Base-by-base conservation (phyloP, 805 yeast genomes). In the Lipomyces chichibuensis region DNA sequence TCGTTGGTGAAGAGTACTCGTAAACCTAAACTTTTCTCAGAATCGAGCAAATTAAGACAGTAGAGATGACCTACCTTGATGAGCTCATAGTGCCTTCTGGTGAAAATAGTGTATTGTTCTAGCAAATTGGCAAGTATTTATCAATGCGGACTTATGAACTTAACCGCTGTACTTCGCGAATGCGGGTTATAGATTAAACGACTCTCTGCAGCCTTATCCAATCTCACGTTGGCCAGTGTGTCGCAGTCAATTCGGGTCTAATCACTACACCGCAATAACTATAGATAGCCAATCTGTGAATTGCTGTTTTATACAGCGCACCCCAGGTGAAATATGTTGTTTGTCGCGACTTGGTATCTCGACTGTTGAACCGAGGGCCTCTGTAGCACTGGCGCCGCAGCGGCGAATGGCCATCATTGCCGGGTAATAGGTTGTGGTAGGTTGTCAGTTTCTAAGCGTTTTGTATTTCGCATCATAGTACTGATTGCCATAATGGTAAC, bases 1-100 rank as follows among this genome's bases (percentile, higher is more conserved):
- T 20, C 80, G 75, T 62, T 75, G 78, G 64, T 77, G 79, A 5
- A 68, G 64, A 14, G 60, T 27, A 23, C 61, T 60, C 8, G 51
- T 35, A 37, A 62, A 65, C 46, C 69, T 65, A 17, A 2, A 13
- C 56, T 33, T 29, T 29, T 7, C 9, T 23, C 23, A 11, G 9
- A 46, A 43, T 55, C 14, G 33, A 29, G 17, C 25, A 29, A 17
- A 23, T 25, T 29, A 52, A 25, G 27, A 23, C 9, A 52, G 9
- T 25, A 25, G 23, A 25, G n/a, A 52, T 23, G 33, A 23, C 49
- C 3, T 32, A 62, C 62, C 65, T 51, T 51, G 65, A 57, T 51
- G 65, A 57, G 58, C 58, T 63, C 65, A 63, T 63, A 14, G 43
- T 27, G 52, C 0, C 7, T 20, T 6, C 32, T 5, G 7, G 32